These are phyloP conservation scores for Umbellularia californica DNA, from an alignment of 164 flowering plant species.

Conservation along the genomic window DNA sequence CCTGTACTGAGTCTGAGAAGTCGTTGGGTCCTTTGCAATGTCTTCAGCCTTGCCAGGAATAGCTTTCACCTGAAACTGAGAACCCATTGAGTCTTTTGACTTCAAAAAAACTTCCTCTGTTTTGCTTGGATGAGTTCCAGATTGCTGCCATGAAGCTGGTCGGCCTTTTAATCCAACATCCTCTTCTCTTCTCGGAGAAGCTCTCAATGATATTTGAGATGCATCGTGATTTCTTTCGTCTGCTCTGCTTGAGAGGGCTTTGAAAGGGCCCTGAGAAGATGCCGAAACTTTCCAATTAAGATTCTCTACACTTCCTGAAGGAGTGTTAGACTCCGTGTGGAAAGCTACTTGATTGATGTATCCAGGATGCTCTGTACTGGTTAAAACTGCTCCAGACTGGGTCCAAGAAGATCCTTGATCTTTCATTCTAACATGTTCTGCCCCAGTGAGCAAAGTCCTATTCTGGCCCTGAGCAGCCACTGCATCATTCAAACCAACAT, in stretches of 20 bases:
- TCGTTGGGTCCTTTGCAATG: slow-evolving; percentile 27
- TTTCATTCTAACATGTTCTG: slow-evolving; percentile 7
- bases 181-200: slow-evolving; percentile 23
- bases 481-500: slow-evolving; percentile 5
- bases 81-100: slow-evolving; percentile 3
- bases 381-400: slow-evolving; percentile 5
- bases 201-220: background rate
- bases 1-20: slow-evolving; percentile 7
- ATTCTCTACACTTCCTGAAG: slow-evolving; percentile 25
- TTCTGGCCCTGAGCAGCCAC: slow-evolving; percentile 6
- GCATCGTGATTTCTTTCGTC: slow-evolving; percentile 7
- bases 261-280: slow-evolving; percentile 17
- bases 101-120: background rate
- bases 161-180: slow-evolving; percentile 26
- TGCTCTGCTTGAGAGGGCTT: slow-evolving; percentile 4
- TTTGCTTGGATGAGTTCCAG: slow-evolving; percentile 8
- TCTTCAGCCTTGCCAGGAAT: slow-evolving; percentile 29
- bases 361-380: slow-evolving; percentile 16
- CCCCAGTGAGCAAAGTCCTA: background rate
- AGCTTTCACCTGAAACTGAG: slow-evolving; percentile 28
- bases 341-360: slow-evolving; percentile 30
- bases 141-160: slow-evolving; percentile 10
- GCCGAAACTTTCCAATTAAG: slow-evolving; percentile 25
- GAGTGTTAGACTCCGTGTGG: slow-evolving; percentile 24
- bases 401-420: slow-evolving; percentile 14